Evolutionary conservation across 2,329 filamentous ascomycete genomes (phyloP), one percentile per base, ranked within the genome.

Genomic region (Mycocentrospora acerina): DNA sequence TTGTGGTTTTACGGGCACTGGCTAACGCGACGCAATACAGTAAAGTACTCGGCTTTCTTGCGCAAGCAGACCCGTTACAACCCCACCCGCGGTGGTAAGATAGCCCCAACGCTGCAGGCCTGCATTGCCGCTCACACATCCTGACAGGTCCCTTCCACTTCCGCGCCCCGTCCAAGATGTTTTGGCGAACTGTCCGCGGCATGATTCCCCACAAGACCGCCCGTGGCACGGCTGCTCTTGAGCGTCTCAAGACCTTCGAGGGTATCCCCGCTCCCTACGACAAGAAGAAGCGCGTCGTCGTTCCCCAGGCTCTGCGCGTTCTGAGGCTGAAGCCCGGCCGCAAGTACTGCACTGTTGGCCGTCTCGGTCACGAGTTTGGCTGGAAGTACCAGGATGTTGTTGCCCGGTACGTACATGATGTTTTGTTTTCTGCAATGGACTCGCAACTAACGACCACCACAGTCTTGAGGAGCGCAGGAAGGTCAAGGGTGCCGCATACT

Each of bases 371-470:
- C 78, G 93, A 98, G 81, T 93, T 97, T 70, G 93, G 93, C 79
- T 98, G 93, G 93, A 98, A 98, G 81, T 97, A 98, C 86, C 88
- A 96, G 83, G 91, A 96, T 73, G 90, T 98, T 71, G 93, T 98
- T 78, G 86, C 85, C 69, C 90, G 88, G 90, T 97, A 79, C 69
- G 90, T 86, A 24, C 28, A 12, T 15, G 3, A 16, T 16, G 13
- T 15, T 13, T 10, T 14, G 25, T 22, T n/a, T 7, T 19, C 15
- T 17, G 6, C 10, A 29, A 17, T 11, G 19, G 7, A 33, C 5
- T 6, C 19, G 9, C 5, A 39, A 37, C 58, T 67, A 51, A 64
- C 45, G 25, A 30, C 32, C 35, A 18, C 10, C 44, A 62, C 68
- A 97, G 93, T 78, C 84, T 98, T 70, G 93, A 98, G 83, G 93